Evolutionary conservation across 2,329 filamentous ascomycete species (phyloP).

Genomic region (Exophiala alcalophila): DNA sequence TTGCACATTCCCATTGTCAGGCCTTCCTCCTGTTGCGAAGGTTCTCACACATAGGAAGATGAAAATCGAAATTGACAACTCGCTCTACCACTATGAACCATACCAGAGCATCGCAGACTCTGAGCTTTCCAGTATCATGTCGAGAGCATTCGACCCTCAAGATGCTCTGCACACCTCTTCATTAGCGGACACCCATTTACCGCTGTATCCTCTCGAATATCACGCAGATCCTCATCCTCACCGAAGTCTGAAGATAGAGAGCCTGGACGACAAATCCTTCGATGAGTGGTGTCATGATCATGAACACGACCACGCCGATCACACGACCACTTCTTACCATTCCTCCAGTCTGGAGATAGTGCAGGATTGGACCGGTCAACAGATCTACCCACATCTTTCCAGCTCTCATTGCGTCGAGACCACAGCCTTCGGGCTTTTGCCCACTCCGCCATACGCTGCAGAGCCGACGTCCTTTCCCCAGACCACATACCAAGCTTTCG

Average conservation of each 20-base stretch:
- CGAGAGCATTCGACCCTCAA: conserved; percentile 11
- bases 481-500: conserved; percentile 15
- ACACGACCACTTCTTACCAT: conserved; percentile 18
- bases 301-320: conserved; percentile 3
- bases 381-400: conserved; percentile 8
- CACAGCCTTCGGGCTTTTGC: not conserved
- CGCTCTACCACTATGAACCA: conserved; percentile 5
- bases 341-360: conserved; percentile 16
- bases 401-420: not conserved
- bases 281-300: not conserved
- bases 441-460: conserved; percentile 5
- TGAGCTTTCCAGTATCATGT: conserved; percentile 9
- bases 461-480: conserved; percentile 4
- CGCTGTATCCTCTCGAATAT: not conserved
- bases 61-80: conserved; percentile 8
- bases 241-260: conserved; percentile 16
- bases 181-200: conserved; percentile 1
- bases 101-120: conserved; percentile 8
- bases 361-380: conserved; percentile 8
- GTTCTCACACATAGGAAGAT: conserved; percentile 7
- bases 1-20: not conserved
- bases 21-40: no score
- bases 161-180: conserved; percentile 6
- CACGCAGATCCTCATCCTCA: conserved; percentile 6
- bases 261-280: conserved; percentile 3